Evolutionary conservation across 2,329 filamentous ascomycete genomes (phyloP).

Genomic region (Basipetospora sp.): DNA sequence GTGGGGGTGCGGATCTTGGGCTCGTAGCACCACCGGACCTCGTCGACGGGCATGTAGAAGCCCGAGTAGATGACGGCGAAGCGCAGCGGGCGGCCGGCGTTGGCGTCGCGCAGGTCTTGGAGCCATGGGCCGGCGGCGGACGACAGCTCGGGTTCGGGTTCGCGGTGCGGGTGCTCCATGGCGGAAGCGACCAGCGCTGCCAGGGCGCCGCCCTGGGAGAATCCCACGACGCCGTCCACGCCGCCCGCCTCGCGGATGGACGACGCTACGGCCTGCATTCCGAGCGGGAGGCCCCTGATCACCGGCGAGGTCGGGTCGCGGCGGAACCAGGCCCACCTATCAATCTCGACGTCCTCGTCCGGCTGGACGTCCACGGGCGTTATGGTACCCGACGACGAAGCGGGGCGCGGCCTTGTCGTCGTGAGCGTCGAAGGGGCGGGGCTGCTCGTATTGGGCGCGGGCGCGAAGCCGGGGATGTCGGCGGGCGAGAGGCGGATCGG

Average conservation of each 20-base stretch:
- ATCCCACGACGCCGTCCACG: conserved; percentile 67
- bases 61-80: conserved; percentile 69
- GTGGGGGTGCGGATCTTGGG: conserved; percentile 63
- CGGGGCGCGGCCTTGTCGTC: too few relatives aligned
- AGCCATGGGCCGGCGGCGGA: conserved; percentile 26
- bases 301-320: conserved; percentile 42
- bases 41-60: conserved; percentile 48
- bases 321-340: conserved; percentile 74
- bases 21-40: conserved; percentile 52
- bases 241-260: conserved; percentile 48
- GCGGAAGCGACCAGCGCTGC: conserved; percentile 59
- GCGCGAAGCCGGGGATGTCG: conserved; percentile 55
- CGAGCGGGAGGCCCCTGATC: conserved; percentile 38
- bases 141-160: conserved; percentile 10
- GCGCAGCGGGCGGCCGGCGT: conserved; percentile 34
- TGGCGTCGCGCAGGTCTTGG: conserved; percentile 31
- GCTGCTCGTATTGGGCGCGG: too few relatives aligned
- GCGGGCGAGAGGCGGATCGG: conserved; percentile 46
- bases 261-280: conserved; percentile 47
- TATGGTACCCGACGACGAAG: conserved; percentile 23
- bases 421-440: too few relatives aligned
- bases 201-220: conserved; percentile 64
- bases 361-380: conserved; percentile 23
- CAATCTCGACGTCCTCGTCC: conserved; percentile 34
- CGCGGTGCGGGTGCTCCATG: conserved; percentile 38